Percentiles rank a stretch among this genome's conserved stretches.
Conservation (phyloP, 2,329 filamentous ascomycete species). For the Claviceps sp. region DNA sequence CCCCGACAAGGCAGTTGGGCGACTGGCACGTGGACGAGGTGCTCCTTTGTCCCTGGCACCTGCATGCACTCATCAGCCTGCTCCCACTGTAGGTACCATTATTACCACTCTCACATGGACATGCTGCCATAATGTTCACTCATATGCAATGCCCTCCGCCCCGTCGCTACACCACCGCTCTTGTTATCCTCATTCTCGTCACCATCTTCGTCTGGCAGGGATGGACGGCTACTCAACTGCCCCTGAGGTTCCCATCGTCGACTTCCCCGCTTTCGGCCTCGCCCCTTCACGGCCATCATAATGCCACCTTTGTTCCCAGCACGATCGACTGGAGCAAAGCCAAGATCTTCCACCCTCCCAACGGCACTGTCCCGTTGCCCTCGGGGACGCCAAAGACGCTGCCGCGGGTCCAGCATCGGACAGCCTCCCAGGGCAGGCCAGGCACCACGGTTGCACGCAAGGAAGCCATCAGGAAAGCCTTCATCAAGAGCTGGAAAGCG, state of each 20-base stretch:
- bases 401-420: conserved; percentile 29
- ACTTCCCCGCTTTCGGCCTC: neutral
- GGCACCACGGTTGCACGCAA: conserved; percentile 14
- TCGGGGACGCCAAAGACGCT: conserved; percentile 19
- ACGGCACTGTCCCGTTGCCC: conserved; percentile 20
- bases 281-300: conserved; percentile 8
- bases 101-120: neutral
- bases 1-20: too few relatives aligned
- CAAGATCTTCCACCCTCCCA: conserved; percentile 19
- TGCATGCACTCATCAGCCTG: too few relatives aligned
- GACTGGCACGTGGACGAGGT: neutral
- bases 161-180: conserved; percentile 20
- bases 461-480: conserved; percentile 24
- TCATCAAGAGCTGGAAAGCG: conserved; percentile 33
- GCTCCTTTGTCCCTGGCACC: neutral
- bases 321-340: conserved; percentile 26
- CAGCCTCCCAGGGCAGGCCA: conserved; percentile 21
- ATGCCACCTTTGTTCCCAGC: conserved; percentile 20
- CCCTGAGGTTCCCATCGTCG: conserved; percentile 6
- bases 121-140: conserved; percentile 15
- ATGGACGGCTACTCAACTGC: conserved; percentile 9
- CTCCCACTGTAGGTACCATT: too few relatives aligned
- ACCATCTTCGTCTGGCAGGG: conserved; percentile 15
- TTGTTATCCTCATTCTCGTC: conserved; percentile 16
- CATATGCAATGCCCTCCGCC: conserved; percentile 18